Conservation (phyloP, 176 grass and related monocot genomes). For the Oryza longistaminata region DNA sequence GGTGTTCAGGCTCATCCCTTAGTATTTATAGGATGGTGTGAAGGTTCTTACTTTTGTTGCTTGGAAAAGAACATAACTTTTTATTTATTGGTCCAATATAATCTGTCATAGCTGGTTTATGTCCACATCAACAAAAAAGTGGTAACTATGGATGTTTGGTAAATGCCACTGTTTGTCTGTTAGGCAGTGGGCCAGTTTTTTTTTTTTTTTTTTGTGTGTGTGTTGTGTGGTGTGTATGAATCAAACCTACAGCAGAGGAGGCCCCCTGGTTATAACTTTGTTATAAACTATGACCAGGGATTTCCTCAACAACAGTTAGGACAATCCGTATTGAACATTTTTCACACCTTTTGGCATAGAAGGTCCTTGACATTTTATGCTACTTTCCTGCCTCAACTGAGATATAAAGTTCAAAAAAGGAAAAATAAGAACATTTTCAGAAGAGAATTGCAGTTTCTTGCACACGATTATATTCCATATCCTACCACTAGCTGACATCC, state of each 20-base stretch:
- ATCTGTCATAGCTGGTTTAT: background rate
- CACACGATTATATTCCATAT: constrained; percentile 18
- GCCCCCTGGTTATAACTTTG: too few relatives aligned
- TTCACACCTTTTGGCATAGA: background rate
- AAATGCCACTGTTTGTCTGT: background rate
- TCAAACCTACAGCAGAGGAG: too few relatives aligned
- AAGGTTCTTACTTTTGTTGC: constrained; percentile 18
- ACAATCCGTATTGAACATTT: constrained; percentile 9
- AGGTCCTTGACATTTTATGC: background rate
- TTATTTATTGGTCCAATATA: constrained; percentile 6
- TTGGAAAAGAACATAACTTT: background rate
- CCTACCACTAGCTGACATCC: constrained; percentile 22
- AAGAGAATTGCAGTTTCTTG: constrained; percentile 13
- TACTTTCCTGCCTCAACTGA: constrained; percentile 13
- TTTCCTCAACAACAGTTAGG: constrained; percentile 20
- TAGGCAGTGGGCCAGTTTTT: background rate
- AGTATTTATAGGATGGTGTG: background rate
- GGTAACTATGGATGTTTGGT: background rate
- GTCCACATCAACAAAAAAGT: constrained; percentile 23
- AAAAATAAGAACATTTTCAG: background rate
- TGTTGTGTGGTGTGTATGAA: too few relatives aligned
- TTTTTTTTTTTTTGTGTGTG: too few relatives aligned
- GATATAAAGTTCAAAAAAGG: background rate
- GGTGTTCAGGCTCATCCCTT: background rate
- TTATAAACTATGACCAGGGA: background rate